Evolutionary conservation across 2,329 filamentous ascomycete genomes (phyloP).

Genomic region (Xylaria sp.): DNA sequence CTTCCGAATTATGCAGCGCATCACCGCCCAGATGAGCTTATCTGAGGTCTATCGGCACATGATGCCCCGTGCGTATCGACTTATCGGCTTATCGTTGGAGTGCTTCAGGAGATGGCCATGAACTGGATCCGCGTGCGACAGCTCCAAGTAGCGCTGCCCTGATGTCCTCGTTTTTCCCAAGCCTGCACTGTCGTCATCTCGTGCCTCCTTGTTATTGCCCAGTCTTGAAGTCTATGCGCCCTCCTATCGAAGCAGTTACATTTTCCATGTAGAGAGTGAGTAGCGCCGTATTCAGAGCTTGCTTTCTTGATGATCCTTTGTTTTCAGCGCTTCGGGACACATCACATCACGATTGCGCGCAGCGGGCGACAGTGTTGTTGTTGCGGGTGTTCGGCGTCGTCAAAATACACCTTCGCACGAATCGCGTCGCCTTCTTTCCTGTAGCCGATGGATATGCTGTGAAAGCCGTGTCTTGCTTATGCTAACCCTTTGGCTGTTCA

Average conservation of each 20-base stretch:
- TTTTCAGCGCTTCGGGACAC: slow-evolving; percentile 11
- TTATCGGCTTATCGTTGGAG: slow-evolving; percentile 32
- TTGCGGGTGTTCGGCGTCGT: slow-evolving; percentile 2
- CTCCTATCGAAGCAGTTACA: slow-evolving; percentile 1
- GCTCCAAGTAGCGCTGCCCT: slow-evolving; percentile 38
- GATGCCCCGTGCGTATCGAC: slow-evolving; percentile 18
- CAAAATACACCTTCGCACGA: background rate
- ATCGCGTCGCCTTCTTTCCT: slow-evolving; percentile 10
- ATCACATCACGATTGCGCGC: slow-evolving; percentile 25
- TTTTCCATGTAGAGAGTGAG: slow-evolving; percentile 46
- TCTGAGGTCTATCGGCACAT: slow-evolving; percentile 22
- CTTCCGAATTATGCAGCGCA: slow-evolving; percentile 9
- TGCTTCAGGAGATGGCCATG: slow-evolving; percentile 34
- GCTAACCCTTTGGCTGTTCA: slow-evolving; percentile 29
- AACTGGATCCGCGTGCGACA: slow-evolving; percentile 41
- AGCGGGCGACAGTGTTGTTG: slow-evolving; percentile 2
- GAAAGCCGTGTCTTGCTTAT: slow-evolving; percentile 6
- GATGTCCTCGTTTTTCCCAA: slow-evolving; percentile 34
- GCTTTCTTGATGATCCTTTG: slow-evolving; percentile 32
- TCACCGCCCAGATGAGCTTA: slow-evolving; percentile 25
- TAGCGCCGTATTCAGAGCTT: slow-evolving; percentile 17
- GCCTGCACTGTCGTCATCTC: slow-evolving; percentile 14
- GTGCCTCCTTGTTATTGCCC: slow-evolving; percentile 6
- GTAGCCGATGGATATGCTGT: slow-evolving; percentile 20
- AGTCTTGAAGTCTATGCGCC: slow-evolving; percentile 10